These are phyloP conservation scores for Austropuccinia psidii DNA, from an alignment of 1,284 basidiomycete genomes.

Conservation along the genomic window DNA sequence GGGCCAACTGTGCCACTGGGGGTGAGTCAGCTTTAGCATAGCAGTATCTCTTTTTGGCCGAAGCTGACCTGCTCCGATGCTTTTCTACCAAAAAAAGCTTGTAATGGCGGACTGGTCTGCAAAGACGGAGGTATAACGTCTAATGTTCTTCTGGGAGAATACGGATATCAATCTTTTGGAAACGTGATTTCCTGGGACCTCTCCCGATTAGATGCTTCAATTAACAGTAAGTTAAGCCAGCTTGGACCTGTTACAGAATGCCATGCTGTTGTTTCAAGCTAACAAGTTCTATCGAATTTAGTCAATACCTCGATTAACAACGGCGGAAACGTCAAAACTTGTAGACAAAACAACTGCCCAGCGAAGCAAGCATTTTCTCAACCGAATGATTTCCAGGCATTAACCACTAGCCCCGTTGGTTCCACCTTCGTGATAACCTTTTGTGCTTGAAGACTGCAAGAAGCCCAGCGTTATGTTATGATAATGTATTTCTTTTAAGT, in stretches of 20 bases:
- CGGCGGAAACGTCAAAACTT: slow-evolving; percentile 23
- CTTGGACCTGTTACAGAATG: no score
- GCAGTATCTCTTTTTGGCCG: no score
- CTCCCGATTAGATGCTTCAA: slow-evolving; percentile 34
- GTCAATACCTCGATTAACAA: slow-evolving; percentile 19
- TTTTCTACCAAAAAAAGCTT: no score
- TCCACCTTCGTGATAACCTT: slow-evolving; percentile 30
- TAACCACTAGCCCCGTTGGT: slow-evolving; percentile 28
- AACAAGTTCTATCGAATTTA: background rate
- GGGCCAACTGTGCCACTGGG: slow-evolving; percentile 38
- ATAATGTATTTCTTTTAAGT: no score
- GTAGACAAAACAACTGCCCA: background rate
- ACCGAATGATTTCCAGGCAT: slow-evolving; percentile 17
- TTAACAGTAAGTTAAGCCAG: slow-evolving; percentile 27
- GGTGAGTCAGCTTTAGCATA: background rate
- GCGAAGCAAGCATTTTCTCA: slow-evolving; percentile 21
- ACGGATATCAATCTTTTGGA: slow-evolving; percentile 23
- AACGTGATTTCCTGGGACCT: slow-evolving; percentile 38
- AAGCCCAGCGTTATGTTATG: no score
- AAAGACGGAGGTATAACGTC: slow-evolving; percentile 40
- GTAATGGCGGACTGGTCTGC: slow-evolving; percentile 38
- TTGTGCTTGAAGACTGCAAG: no score
- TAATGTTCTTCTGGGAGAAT: slow-evolving; percentile 28
- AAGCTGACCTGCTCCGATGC: no score
- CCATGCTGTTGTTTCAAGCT: background rate